Conservation (phyloP, 2,329 filamentous ascomycete species). For the Clarireedia homoeocarpa region DNA sequence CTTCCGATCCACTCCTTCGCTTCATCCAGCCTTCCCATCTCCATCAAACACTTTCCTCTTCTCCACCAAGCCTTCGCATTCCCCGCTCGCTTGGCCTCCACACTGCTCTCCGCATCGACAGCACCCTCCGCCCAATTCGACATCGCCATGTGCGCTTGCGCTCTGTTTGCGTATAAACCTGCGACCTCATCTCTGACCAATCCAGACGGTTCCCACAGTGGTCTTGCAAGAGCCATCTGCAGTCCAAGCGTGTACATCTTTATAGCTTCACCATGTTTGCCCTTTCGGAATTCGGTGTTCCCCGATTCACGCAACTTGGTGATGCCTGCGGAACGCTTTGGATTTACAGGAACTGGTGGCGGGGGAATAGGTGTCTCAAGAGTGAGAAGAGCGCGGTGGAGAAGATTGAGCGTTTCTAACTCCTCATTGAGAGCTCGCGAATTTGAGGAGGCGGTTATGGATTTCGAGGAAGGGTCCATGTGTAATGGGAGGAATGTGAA, state of each 20-base stretch:
- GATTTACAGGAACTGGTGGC: constrained; percentile 84
- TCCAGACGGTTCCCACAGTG: constrained; percentile 79
- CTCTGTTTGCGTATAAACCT: constrained; percentile 74
- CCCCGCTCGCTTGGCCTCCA: constrained; percentile 76
- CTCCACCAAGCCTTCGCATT: constrained; percentile 97
- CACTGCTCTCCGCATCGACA: constrained; percentile 80
- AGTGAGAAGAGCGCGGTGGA: constrained; percentile 66
- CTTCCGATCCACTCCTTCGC: constrained; percentile 69
- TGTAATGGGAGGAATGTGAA: constrained; percentile 78
- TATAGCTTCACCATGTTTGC: constrained; percentile 65
- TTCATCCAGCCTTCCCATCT: constrained; percentile 86
- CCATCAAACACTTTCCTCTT: constrained; percentile 71
- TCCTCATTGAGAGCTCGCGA: constrained; percentile 51
- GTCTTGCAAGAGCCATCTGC: constrained; percentile 77
- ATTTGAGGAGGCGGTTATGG: constrained; percentile 46
- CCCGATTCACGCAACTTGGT: constrained; percentile 84
- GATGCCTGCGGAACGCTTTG: constrained; percentile 81
- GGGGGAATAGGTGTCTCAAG: constrained; percentile 64
- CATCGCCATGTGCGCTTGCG: constrained; percentile 81
- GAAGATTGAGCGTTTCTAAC: constrained; percentile 65
- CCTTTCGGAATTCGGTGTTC: constrained; percentile 76
- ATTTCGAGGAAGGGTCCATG: constrained; percentile 76
- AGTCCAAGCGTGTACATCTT: constrained; percentile 79
- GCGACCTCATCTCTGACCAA: constrained; percentile 80
- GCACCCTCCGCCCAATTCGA: constrained; percentile 77